Base-by-base conservation (phyloP, 2,329 filamentous ascomycete species). In the Lachnellula subtilissima region DNA sequence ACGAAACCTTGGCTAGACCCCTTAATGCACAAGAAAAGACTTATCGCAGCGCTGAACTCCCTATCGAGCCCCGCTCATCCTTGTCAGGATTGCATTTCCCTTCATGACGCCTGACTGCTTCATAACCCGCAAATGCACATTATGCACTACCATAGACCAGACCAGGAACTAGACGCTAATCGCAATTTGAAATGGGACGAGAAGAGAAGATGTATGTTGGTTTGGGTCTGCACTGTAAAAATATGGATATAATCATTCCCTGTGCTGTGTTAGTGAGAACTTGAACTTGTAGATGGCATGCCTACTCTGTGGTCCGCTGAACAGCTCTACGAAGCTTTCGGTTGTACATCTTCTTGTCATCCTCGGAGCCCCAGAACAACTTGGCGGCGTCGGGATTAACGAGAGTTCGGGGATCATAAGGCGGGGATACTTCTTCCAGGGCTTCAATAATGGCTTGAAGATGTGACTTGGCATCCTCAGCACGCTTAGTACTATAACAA, bases 361-460 rank as follows among this genome's bases (percentile, higher is more conserved):
- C 87, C 0, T 82, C 74, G 4, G 79, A 79, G 3, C 91, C 91
- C 93, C 94, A 99, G 69, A 87, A 94, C 47, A 97, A 76, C 71
- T 86, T 89, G 42, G 88, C 86, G 2, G 92, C 91, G 66, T 96
- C 92, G 0, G 86, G 88, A 61, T 96, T 87, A 39, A 97, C 90
- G 35, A 91, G 82, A 11, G 89, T 92, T 47, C 93, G 82, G 0
- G 94, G 94, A 69, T 99, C 94, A 68, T 96, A 97, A 0, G 88
- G 86, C 0, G 92, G 90, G 2, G 84, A 80, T 58, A 95, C 90
- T 54, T 97, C 92, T 68, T 97, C 91, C n/a, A 97, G 77, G 0
- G 87, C 81, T 6, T 82, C 79, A 60, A 97, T 83, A 54, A 97
- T 87, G 4, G 87, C 88, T 54, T 95, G 87, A 45, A 99, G 86